phyloP scores from a whole-genome alignment of 306 rosid species.

The Quercus aquifolioides region DNA sequence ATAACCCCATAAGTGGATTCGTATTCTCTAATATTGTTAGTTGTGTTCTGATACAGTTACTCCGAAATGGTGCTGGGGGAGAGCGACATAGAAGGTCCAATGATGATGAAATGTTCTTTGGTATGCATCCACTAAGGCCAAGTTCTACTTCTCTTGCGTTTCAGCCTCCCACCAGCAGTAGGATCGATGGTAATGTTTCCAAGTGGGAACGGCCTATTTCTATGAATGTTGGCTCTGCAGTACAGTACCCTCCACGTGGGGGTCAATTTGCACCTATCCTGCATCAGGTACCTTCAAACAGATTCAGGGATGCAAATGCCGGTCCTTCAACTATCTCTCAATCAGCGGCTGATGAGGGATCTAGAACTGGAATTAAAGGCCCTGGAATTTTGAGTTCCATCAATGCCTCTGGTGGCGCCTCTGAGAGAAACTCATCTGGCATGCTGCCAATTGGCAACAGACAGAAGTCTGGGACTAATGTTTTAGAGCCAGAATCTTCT shows the following conservation, averaged over 20 bases:
- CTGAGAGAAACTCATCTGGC: conserved; percentile 61
- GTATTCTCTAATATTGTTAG: conserved; percentile 14
- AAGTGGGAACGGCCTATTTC: conserved; percentile 69
- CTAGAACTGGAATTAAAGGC: conserved; percentile 94
- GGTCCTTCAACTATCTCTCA: conserved; percentile 81
- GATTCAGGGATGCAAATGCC: conserved; percentile 62
- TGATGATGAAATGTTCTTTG: conserved; percentile 62
- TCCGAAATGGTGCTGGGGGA: conserved; percentile 65
- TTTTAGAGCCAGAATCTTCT: conserved; percentile 59
- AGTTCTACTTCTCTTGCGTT: conserved; percentile 54
- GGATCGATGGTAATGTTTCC: conserved; percentile 41
- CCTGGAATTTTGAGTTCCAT: conserved; percentile 73
- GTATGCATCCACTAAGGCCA: conserved; percentile 64
- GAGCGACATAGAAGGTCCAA: conserved; percentile 68
- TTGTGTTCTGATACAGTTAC: conserved; percentile 44
- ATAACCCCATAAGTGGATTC: neutral
- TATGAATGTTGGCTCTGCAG: conserved; percentile 57
- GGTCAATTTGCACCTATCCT: conserved; percentile 50
- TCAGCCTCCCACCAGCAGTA: conserved; percentile 63
- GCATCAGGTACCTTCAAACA: conserved; percentile 65
- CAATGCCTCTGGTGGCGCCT: conserved; percentile 37
- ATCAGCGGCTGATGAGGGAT: conserved; percentile 94
- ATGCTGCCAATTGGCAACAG: conserved; percentile 57
- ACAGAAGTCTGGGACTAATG: conserved; percentile 49
- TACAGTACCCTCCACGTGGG: conserved; percentile 63